Base-by-base conservation (phyloP, 2,329 filamentous ascomycete species). In the Aspergillus uvarum region DNA sequence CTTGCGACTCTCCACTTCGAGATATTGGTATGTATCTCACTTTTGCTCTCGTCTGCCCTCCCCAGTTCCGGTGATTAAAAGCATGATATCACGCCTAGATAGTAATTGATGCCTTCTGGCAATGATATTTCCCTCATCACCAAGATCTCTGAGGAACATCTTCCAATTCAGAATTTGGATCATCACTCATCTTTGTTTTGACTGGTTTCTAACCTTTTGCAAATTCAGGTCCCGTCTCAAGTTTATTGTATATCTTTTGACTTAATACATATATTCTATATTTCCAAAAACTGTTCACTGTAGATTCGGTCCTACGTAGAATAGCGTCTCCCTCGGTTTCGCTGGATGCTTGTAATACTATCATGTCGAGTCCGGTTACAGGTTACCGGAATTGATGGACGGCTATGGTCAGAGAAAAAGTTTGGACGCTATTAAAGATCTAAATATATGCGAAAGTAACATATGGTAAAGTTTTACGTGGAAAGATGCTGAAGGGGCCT, bases 71-170 rank as follows among this genome's bases (percentile, higher is more conserved):
- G 87, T 86, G 87, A 89, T 88, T 87, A 89, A 74, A 87, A 82
- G 72, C 38, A 47, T 29, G 26, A 72, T 78, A 76, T 81, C 72
- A 72, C 70, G 81, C 82, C 82, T 88, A 89, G 86, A 89, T 87
- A 87, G 85, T 87, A 87, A 76, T 79, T 86, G 85, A 87, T 79
- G 76, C 81, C 77, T 81, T 73, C 69, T 75, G 80, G 80, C 79
- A 68, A 80, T 87, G 85, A 86, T 81, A 79, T 81, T 79, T 72
- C 72, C 73, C 75, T 80, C 75, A 81, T 82, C 83, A 87, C 85
- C 85, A 87, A 87, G 85, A 87, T 87, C 85, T 84, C 85, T 87
- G 85, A 87, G 83, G 82, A 79, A 59, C 54, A 54, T 16, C 38
- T 26, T 49, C 29, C 26, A 32, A 44, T 70, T 61, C 63, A 35